Percentiles rank a stretch among this genome's conserved stretches.
These are phyloP conservation scores for Urochloa ruziziensis DNA, from an alignment of 176 grass and related monocot species.

Conservation along the genomic window DNA sequence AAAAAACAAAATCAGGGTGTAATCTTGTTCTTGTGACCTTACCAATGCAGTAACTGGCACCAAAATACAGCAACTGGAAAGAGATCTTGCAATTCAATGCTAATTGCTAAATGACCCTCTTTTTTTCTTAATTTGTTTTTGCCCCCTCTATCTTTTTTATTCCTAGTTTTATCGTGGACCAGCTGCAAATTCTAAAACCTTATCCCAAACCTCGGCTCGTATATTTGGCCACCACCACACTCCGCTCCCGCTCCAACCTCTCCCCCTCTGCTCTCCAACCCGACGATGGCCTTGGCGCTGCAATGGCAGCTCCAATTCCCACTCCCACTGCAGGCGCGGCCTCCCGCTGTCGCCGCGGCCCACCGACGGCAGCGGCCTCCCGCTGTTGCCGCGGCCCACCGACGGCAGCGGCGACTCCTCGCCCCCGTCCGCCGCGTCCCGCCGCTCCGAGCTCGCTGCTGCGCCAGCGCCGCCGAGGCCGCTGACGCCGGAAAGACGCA, in stretches of 20 bases:
- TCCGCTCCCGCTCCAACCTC: neutral
- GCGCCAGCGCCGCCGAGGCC: conserved; percentile 17
- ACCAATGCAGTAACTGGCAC: neutral
- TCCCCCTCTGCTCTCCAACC: neutral
- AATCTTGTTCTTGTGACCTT: neutral
- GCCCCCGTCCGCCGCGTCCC: neutral
- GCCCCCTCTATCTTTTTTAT: neutral
- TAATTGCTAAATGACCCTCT: neutral
- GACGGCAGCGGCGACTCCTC: neutral
- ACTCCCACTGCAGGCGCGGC: conserved; percentile 6
- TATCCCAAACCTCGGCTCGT: conserved; percentile 31
- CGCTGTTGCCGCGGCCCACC: neutral
- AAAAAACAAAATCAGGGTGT: neutral
- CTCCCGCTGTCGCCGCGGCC: neutral
- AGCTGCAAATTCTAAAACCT: conserved; percentile 32
- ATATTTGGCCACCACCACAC: conserved; percentile 3
- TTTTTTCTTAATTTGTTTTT: neutral
- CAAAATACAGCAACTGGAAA: neutral
- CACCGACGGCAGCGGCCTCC: conserved; percentile 5
- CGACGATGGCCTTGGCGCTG: conserved; percentile 35
- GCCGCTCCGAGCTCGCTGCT: conserved; percentile 15
- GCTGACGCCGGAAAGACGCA: conserved; percentile 26
- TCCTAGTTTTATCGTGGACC: neutral
- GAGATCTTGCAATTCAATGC: neutral
- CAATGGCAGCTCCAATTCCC: conserved; percentile 35